phyloP scores from a whole-genome alignment of 441 rosid genomes.

The Populus tomentosa region DNA sequence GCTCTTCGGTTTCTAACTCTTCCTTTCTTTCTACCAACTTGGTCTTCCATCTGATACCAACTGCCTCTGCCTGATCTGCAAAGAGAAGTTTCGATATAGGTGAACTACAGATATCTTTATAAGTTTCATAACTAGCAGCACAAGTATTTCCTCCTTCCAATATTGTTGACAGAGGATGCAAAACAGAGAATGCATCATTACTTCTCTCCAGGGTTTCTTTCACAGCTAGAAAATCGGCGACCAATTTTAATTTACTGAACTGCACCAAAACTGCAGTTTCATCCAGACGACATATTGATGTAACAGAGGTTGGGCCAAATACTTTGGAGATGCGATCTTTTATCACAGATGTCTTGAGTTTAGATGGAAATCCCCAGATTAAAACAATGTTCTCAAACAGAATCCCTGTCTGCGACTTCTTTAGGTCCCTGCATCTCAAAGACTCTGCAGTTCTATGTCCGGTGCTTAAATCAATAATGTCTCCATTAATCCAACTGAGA shows the following conservation, averaged over 20 bases:
- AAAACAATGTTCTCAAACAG: slow-evolving; percentile 53
- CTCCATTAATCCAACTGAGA: slow-evolving; percentile 76
- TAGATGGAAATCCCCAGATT: slow-evolving; percentile 71
- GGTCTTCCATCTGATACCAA: slow-evolving; percentile 56
- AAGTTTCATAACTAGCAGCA: slow-evolving; percentile 72
- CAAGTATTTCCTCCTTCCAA: slow-evolving; percentile 67
- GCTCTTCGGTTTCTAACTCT: slow-evolving; percentile 19
- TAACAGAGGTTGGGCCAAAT: slow-evolving; percentile 55
- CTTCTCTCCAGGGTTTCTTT: slow-evolving; percentile 58
- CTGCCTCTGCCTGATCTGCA: slow-evolving; percentile 78
- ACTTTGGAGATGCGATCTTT: slow-evolving; percentile 65
- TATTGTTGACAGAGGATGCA: slow-evolving; percentile 78
- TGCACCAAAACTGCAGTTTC: slow-evolving; percentile 70
- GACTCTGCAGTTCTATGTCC: slow-evolving; percentile 41
- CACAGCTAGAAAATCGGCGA: slow-evolving; percentile 52
- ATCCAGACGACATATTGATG: slow-evolving; percentile 53
- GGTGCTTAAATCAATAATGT: slow-evolving; percentile 55
- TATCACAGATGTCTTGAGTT: slow-evolving; percentile 53
- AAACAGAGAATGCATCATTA: slow-evolving; percentile 45
- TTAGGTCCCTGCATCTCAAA: slow-evolving; percentile 17
- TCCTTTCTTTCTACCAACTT: slow-evolving; percentile 22
- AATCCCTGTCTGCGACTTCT: slow-evolving; percentile 25
- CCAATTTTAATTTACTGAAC: slow-evolving; percentile 55
- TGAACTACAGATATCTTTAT: slow-evolving; percentile 78
- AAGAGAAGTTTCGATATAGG: slow-evolving; percentile 48